Evolutionary conservation across 139 green algal genomes (phyloP).

Genomic region (Chlamydomonas sp.): DNA sequence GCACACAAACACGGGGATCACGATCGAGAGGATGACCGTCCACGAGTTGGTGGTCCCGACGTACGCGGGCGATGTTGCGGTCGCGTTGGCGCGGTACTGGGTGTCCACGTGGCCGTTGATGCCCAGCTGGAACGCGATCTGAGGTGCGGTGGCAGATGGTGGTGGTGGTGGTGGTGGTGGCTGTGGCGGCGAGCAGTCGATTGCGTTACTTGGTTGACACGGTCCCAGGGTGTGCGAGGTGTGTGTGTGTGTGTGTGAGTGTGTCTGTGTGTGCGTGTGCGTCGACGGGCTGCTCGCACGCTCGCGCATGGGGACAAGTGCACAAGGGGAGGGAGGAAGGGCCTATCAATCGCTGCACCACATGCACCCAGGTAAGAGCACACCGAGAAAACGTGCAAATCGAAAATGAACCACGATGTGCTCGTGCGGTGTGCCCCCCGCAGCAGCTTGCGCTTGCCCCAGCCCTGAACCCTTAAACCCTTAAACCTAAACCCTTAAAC

Average conservation of each 20-base stretch:
- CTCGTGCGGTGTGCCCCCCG: background rate
- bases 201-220: no score
- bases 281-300: no score
- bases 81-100: background rate
- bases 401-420: background rate
- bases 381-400: background rate
- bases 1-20: constrained; percentile 8
- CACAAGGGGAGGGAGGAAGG: no score
- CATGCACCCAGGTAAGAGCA: constrained; percentile 4
- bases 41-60: no score
- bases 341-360: no score
- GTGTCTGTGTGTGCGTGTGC: no score
- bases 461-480: background rate
- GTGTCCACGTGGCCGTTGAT: background rate
- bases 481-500: constrained; percentile 9
- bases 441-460: constrained; percentile 1
- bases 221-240: no score
- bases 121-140: background rate
- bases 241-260: no score
- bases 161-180: no score
- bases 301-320: no score
- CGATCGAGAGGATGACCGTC: constrained; percentile 4
- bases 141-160: no score
- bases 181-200: no score
- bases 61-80: background rate